phyloP scores from a whole-genome alignment of 805 yeast species.

The Nakazawaea ishiwadae region DNA sequence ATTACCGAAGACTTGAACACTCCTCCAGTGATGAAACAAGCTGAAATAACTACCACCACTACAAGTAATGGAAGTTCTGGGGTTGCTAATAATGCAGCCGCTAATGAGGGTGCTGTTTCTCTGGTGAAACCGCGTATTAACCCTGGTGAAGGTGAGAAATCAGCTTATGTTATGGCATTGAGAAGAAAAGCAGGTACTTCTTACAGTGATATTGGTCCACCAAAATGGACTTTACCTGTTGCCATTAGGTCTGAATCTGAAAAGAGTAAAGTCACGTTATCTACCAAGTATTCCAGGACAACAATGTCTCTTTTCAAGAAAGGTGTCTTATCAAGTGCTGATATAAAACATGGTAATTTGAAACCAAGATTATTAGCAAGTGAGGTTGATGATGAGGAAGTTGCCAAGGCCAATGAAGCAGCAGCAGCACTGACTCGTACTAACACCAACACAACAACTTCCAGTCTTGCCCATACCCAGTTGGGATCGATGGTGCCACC shows the following conservation, averaged over 20 bases:
- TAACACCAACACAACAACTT: neutral
- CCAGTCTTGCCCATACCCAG: slow-evolving; percentile 9
- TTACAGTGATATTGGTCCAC: slow-evolving; percentile 41
- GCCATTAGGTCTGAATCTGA: slow-evolving; percentile 42
- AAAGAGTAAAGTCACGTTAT: slow-evolving; percentile 23
- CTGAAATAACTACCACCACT: slow-evolving; percentile 10
- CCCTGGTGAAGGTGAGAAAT: slow-evolving; percentile 43
- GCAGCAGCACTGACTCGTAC: neutral
- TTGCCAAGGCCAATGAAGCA: slow-evolving; percentile 5
- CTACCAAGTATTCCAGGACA: slow-evolving; percentile 13
- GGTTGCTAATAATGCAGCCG: too few species aligned
- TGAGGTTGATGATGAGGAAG: slow-evolving; percentile 66
- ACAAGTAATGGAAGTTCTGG: too few species aligned
- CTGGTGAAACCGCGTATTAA: too few species aligned
- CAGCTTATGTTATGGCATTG: slow-evolving; percentile 42
- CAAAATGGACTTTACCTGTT: slow-evolving; percentile 46
- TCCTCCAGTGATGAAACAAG: slow-evolving; percentile 10
- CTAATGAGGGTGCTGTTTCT: too few species aligned
- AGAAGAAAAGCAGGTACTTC: slow-evolving; percentile 44
- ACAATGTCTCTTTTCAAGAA: slow-evolving; percentile 14
- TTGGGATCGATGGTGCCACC: slow-evolving; percentile 8
- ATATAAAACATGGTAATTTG: slow-evolving; percentile 57
- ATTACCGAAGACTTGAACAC: slow-evolving; percentile 14
- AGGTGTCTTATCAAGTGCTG: slow-evolving; percentile 25
- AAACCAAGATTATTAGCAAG: slow-evolving; percentile 67